Base-by-base conservation (phyloP, 352 stramenopile species). In the Phytophthora kernoviae region DNA sequence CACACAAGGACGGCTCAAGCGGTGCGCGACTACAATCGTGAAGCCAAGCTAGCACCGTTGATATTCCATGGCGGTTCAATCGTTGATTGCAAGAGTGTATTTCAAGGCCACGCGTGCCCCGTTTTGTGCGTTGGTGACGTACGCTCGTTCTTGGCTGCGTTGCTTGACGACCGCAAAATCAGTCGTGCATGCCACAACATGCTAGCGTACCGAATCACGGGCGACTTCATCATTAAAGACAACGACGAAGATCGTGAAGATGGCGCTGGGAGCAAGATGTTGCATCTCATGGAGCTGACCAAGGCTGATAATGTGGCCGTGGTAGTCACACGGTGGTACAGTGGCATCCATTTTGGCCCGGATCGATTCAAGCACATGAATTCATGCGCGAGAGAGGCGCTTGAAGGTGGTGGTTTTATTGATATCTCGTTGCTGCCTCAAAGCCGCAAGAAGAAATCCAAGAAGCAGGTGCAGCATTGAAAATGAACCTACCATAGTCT, bases 361-460 rank as follows among this genome's bases (percentile, higher is more conserved):
- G 82, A 92, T 33, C 76, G 82, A 14, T 90, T 93, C 71, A 86
- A 88, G 49, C 83, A 94, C 64, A 90, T 94, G 49, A 85, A 73
- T 44, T 84, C 75, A 5, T 66, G 65, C 40, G 77, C 79, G 2
- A 71, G 79, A 1, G 58, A 87, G 27, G 72, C 79, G 2, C 51
- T 94, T 4, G 83, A 91, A 44, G 67, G 70, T 2, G 68, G 77
- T 26, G 78, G 79, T 4, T 87, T 87, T 56, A 60, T 88, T 6
- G 20, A 48, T 14, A 17, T 20, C 2, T 45, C 43, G 6, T 15
- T 55, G 30, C 36, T 45, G 44, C 52, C 55, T 17, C 62, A 65
- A n/a, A 68, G 26, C 49, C 51, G 65, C 17, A 75, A 76, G 58
- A 81, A 79, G 41, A 87, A 79, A 15, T 45, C 51, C 22, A 75